Conservation (phyloP, 108 stramenopile species). For the Phaeodactylum tricornutum region DNA sequence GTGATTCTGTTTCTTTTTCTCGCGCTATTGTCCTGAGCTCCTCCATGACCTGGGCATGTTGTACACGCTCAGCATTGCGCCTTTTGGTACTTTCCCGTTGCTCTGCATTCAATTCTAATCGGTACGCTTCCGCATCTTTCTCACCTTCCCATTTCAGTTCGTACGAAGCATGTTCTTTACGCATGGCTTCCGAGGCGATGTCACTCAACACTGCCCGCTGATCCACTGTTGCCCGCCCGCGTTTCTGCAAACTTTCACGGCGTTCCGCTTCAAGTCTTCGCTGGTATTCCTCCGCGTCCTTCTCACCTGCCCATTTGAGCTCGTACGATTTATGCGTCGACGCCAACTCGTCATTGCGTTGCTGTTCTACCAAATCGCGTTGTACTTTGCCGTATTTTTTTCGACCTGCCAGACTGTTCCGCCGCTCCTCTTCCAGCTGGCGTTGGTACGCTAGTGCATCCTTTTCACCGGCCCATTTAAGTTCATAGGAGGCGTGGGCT, state of each 20-base stretch:
- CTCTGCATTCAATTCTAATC: constrained; percentile 39
- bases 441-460: constrained; percentile 32
- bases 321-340: constrained; percentile 30
- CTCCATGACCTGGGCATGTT: constrained; percentile 56
- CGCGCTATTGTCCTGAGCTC: constrained; percentile 47
- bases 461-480: constrained; percentile 38
- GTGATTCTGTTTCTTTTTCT: constrained; percentile 72
- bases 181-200: constrained; percentile 15
- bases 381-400: constrained; percentile 23
- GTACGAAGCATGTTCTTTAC: constrained; percentile 46
- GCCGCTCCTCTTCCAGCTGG: constrained; percentile 22
- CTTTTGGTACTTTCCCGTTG: constrained; percentile 50
- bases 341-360: constrained; percentile 17
- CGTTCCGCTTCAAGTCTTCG: constrained; percentile 24
- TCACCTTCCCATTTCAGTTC: constrained; percentile 67
- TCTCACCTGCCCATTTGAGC: constrained; percentile 36
- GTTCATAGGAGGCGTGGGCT: constrained; percentile 26
- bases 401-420: constrained; percentile 29
- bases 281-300: constrained; percentile 34
- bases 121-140: constrained; percentile 53
- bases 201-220: constrained; percentile 21
- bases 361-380: constrained; percentile 20
- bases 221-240: constrained; percentile 23
- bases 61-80: constrained; percentile 52
- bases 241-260: constrained; percentile 29